phyloP scores from a whole-genome alignment of 345 rosid species.

The Moricandia moricandioides region DNA sequence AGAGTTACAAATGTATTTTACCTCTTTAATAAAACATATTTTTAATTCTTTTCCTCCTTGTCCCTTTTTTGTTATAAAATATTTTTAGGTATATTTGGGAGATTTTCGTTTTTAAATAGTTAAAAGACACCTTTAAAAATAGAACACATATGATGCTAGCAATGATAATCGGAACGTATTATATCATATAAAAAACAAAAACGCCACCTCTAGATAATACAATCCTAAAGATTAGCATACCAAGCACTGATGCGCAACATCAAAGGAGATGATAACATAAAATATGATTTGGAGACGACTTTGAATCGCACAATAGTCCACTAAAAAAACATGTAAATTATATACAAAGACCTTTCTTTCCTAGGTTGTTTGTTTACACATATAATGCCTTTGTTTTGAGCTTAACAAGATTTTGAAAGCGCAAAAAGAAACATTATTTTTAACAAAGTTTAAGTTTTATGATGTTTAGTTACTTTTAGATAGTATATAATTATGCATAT shows the following conservation, averaged over 20 bases:
- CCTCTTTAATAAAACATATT: not conserved
- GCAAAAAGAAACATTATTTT: not conserved
- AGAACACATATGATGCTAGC: not conserved
- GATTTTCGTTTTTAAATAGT: not conserved
- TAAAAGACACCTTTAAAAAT: not conserved
- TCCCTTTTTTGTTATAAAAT: no score
- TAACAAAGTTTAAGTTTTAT: not conserved
- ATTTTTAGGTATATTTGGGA: no score
- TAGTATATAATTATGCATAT: no score
- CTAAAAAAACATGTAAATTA: not conserved
- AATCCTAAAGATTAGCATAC: not conserved
- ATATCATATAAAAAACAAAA: not conserved
- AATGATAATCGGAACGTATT: not conserved
- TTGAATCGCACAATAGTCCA: conserved; percentile 4
- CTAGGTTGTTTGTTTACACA: not conserved
- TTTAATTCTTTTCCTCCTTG: no score
- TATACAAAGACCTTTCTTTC: not conserved
- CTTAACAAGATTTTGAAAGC: not conserved
- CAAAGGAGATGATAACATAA: conserved; percentile 7
- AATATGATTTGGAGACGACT: conserved; percentile 9
- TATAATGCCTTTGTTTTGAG: not conserved
- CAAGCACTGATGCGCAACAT: conserved; percentile 2
- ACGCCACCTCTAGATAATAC: not conserved
- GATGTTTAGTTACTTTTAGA: not conserved
- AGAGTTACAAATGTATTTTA: no score